Evolutionary conservation across 257 asterid genomes (phyloP), one percentile per base, ranked within the genome.

Genomic region (Solanum sparsipilum): DNA sequence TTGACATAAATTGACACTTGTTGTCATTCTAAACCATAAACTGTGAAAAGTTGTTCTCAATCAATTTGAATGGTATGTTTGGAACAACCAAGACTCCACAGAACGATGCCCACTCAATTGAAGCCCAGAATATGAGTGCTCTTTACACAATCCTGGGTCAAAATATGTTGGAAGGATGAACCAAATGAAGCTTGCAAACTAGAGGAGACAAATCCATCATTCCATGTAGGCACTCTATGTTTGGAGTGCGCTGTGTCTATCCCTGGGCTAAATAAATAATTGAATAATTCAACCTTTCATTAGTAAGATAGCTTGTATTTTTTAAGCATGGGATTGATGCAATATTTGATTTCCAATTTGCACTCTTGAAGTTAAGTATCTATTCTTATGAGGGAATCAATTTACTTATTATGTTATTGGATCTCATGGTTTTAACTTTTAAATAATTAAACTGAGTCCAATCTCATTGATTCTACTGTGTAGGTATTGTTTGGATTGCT

Each of bases 401-500:
- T 76, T 76, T 52, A 76, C 34, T 74, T 7, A 34, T 75, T 75
- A 39, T 76, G 44, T 16, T 81, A 81, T 29, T 46, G 68, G 68
- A 81, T 81, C 85, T 1, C 67, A 46, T 46, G 41, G 85, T 81
- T 81, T 79, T 76, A 38, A 74, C 18, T 74, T 38, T n/a, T 27
- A 46, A 39, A 29, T 21, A 31, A 81, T 46, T 29, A 81, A 81
- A 46, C 6, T 2, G 4, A 29, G 31, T 41, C 39, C 31, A 18
- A 48, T 44, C 67, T 86, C 13, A 44, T 73, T n/a, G 89, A 76
- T 88, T 29, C 88, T 84, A 82, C 84, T 89, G 56, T 92, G 92
- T 90, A 74, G 99, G 99, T 88, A 86, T 71, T 95, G 85, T 97
- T 95, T 87, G 99, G 99, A 60, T 86, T 94, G 83, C 96, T 96